These are phyloP conservation scores for Huiozyma naganishii DNA, from an alignment of 805 yeast species.

Conservation along the genomic window DNA sequence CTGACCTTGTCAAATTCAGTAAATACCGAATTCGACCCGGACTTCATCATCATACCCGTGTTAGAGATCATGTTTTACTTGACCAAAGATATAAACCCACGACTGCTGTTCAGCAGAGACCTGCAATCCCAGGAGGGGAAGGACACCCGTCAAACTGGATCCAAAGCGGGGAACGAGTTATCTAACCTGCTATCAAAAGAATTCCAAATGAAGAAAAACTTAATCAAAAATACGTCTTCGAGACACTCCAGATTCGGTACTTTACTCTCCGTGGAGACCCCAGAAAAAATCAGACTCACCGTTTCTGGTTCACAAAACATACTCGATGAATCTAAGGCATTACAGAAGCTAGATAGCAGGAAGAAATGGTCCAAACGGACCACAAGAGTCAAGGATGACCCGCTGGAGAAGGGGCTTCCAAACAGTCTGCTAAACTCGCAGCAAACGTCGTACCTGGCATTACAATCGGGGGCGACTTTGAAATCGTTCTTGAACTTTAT, in stretches of 20 bases:
- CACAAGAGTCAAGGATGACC: conserved; percentile 21
- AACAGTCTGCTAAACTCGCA: conserved; percentile 17
- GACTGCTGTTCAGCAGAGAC: conserved; percentile 5
- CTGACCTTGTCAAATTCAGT: conserved; percentile 61
- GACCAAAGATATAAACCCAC: conserved; percentile 43
- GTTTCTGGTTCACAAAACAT: conserved; percentile 67
- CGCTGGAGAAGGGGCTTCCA: conserved; percentile 26
- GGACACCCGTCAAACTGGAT: neutral
- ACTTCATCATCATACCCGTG: conserved; percentile 48
- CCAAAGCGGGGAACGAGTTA: conserved; percentile 34
- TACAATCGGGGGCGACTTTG: conserved; percentile 24
- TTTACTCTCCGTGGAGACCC: conserved; percentile 57
- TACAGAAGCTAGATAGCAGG: conserved; percentile 54
- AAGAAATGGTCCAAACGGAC: conserved; percentile 51
- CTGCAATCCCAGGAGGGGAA: neutral
- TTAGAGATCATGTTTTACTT: conserved; percentile 62
- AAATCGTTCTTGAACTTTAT: conserved; percentile 35
- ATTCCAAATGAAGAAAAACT: conserved; percentile 37
- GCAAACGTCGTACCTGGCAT: conserved; percentile 15
- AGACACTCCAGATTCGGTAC: conserved; percentile 93
- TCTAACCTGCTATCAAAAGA: conserved; percentile 52
- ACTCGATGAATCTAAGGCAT: conserved; percentile 37
- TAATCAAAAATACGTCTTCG: conserved; percentile 44
- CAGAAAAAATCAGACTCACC: conserved; percentile 46
- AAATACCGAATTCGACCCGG: conserved; percentile 51